A percentile compares a stretch with the other conserved stretches of the same genome.
phyloP scores from a whole-genome alignment of 331 rosid genomes.

The Phaseolus coccineus region DNA sequence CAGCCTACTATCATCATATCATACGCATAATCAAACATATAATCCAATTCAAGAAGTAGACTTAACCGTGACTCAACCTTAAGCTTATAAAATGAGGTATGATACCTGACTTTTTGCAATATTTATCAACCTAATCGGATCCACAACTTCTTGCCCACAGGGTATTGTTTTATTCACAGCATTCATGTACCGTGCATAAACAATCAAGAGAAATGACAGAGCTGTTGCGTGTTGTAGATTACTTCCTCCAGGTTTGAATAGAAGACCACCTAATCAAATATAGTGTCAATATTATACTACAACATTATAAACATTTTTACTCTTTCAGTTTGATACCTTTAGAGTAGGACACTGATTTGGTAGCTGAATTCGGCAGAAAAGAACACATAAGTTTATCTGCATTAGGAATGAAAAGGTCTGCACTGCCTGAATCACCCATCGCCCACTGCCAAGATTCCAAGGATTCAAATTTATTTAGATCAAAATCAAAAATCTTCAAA shows the following conservation, averaged over 20 bases:
- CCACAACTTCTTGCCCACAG: conserved; percentile 30
- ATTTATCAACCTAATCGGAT: conserved; percentile 26
- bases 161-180: not conserved
- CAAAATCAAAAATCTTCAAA: too few species aligned
- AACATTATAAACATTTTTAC: too few species aligned
- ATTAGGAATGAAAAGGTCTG: conserved; percentile 27
- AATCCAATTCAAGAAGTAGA: too few species aligned
- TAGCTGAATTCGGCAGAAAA: conserved; percentile 44
- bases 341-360: conserved; percentile 38
- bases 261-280: conserved; percentile 51
- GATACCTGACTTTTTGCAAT: conserved; percentile 43
- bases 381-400: conserved; percentile 52
- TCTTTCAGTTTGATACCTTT: not conserved
- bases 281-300: too few species aligned
- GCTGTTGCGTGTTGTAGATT: conserved; percentile 50
- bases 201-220: conserved; percentile 44
- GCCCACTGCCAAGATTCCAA: conserved; percentile 41
- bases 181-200: conserved; percentile 41
- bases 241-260: conserved; percentile 44
- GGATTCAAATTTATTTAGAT: not conserved
- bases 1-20: not conserved
- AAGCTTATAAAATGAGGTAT: too few species aligned
- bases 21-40: too few species aligned
- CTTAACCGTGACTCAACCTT: too few species aligned
- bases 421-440: conserved; percentile 28